Percentiles rank a stretch among this genome's conserved stretches.
phyloP scores from a whole-genome alignment of 495 filamentous ascomycete species.

The Chaetomidium leptoderma region DNA sequence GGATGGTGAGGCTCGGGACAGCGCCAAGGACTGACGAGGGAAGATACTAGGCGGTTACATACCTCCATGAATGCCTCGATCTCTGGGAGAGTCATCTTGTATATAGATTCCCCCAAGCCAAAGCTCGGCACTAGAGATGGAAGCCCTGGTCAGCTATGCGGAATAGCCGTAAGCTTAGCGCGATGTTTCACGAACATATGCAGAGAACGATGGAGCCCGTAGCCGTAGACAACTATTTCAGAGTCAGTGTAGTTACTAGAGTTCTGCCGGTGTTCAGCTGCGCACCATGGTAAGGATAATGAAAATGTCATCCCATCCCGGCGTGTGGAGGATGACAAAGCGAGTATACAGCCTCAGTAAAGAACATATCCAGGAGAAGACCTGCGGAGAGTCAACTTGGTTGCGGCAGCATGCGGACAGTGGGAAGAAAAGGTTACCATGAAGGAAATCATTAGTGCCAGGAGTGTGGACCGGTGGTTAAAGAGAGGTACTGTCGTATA shows the following conservation, averaged over 20 bases:
- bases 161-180: background rate
- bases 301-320: background rate
- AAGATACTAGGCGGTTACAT: background rate
- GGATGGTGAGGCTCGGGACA: background rate
- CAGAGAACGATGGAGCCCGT: background rate
- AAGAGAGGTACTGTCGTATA: background rate
- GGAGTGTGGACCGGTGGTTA: background rate
- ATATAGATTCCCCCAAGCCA: background rate
- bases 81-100: background rate
- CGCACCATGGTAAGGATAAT: background rate
- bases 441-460: background rate
- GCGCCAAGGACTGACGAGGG: background rate
- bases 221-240: background rate
- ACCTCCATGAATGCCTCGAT: constrained; percentile 10
- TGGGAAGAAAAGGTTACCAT: background rate
- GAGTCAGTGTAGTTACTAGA: too few relatives aligned
- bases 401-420: background rate
- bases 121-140: background rate
- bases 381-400: background rate
- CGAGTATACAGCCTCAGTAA: background rate
- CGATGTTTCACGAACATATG: constrained; percentile 12
- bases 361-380: background rate
- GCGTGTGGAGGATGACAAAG: background rate
- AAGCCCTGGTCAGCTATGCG: background rate
- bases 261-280: background rate